These are phyloP conservation scores for Discostella pseudostelligera DNA, from an alignment of 108 stramenopile genomes.

Conservation along the genomic window DNA sequence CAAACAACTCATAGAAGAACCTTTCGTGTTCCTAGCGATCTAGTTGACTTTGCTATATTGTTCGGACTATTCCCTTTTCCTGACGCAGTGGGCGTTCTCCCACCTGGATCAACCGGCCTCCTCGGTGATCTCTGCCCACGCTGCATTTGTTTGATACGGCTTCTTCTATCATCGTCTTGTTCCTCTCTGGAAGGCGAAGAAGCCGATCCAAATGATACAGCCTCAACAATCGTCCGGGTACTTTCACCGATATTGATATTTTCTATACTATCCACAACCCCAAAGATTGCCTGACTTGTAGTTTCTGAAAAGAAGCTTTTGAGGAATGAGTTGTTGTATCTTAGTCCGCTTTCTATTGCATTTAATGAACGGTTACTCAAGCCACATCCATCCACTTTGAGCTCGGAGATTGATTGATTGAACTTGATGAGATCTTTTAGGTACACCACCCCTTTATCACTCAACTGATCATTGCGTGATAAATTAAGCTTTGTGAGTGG, in stretches of 20 bases:
- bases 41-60: neutral
- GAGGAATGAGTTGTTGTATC: slow-evolving; percentile 21
- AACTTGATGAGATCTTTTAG: slow-evolving; percentile 14
- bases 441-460: slow-evolving; percentile 8
- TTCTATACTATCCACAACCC: neutral
- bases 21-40: neutral
- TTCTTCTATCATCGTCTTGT: neutral
- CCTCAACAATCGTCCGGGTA: slow-evolving; percentile 4
- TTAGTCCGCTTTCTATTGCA: slow-evolving; percentile 8
- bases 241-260: slow-evolving; percentile 8
- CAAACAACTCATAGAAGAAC: neutral
- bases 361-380: slow-evolving; percentile 6
- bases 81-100: neutral
- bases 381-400: slow-evolving; percentile 17
- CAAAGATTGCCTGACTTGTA: slow-evolving; percentile 11
- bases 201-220: slow-evolving; percentile 7
- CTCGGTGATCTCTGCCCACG: neutral
- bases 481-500: slow-evolving; percentile 12
- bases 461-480: slow-evolving; percentile 5
- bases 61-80: neutral
- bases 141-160: neutral
- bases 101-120: neutral
- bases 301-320: slow-evolving; percentile 13
- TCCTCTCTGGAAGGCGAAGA: neutral
- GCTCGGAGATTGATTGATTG: slow-evolving; percentile 6